Percentiles rank a stretch among this genome's conserved stretches.
phyloP scores from a whole-genome alignment of 2,329 filamentous ascomycete species.

The Sclerotinia glacialis region DNA sequence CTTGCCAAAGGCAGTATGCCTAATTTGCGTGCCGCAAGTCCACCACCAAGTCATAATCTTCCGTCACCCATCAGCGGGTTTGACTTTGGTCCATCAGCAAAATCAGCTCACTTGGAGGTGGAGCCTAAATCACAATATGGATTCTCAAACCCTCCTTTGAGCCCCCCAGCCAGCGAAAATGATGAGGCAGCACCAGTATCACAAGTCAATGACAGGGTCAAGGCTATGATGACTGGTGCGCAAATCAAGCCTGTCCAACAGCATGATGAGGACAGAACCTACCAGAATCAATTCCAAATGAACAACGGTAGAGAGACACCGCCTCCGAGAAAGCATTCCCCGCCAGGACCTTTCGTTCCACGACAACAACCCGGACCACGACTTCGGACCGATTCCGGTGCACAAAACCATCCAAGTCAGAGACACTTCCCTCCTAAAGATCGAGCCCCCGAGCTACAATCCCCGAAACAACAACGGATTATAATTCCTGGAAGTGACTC shows the following conservation, averaged over 20 bases:
- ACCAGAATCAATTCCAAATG: slow-evolving; percentile 77
- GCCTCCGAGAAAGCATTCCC: slow-evolving; percentile 37
- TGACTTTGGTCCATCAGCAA: slow-evolving; percentile 38
- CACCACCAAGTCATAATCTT: slow-evolving; percentile 40
- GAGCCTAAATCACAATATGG: slow-evolving; percentile 39
- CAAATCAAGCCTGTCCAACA: slow-evolving; percentile 71
- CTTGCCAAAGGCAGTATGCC: slow-evolving; percentile 62
- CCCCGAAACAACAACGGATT: slow-evolving; percentile 23
- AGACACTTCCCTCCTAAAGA: slow-evolving; percentile 41
- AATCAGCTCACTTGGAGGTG: slow-evolving; percentile 37
- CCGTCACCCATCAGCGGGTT: slow-evolving; percentile 43
- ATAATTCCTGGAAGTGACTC: slow-evolving; percentile 27
- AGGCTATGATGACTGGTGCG: slow-evolving; percentile 71
- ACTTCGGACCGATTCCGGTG: slow-evolving; percentile 47
- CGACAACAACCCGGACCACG: slow-evolving; percentile 40
- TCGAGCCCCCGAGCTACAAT: slow-evolving; percentile 27
- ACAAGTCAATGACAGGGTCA: slow-evolving; percentile 73
- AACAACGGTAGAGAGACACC: slow-evolving; percentile 70
- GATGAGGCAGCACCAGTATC: slow-evolving; percentile 68
- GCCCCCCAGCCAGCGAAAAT: slow-evolving; percentile 68
- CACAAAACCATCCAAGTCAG: slow-evolving; percentile 48
- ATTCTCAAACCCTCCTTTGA: slow-evolving; percentile 55
- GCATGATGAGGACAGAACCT: slow-evolving; percentile 83
- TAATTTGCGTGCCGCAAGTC: slow-evolving; percentile 60
- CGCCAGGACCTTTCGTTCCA: slow-evolving; percentile 32